Base-by-base conservation (phyloP, 306 rosid species). In the Ormosia emarginata region DNA sequence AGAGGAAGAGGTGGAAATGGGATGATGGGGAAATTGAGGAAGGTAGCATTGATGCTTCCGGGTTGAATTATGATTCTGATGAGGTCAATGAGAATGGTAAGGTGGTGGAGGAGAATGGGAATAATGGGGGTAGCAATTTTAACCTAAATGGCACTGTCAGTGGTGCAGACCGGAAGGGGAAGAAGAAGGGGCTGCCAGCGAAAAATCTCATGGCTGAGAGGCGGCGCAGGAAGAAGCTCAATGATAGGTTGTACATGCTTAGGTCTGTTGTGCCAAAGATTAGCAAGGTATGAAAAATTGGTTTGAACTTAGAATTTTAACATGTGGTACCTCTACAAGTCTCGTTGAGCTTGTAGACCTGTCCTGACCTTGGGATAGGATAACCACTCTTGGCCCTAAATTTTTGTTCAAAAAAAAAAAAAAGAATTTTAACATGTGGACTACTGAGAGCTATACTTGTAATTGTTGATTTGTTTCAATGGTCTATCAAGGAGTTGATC, bases 191-290 rank as follows among this genome's bases (percentile, higher is more conserved):
- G 15, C 8, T 91, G 17, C 99, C 99, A 0, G 97, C 99, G 0
- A 95, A 95, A 73, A 95, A 95, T 87, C 91, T 95, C 69, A 95
- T 95, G 99, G 99, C 99, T 0, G 99, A 96, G 91, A 89, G 99
- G 83, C 92, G 99, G 50, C 93, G 99, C 5, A 79, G 99, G 85
- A 93, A 96, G 97, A 96, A 93, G 79, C 97, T 96, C 43, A 96
- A 96, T 82, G 99, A 96, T 81, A 87, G 99, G 84, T 88, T 96
- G 78, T 96, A 96, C 82, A 92, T 96, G 97, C 97, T 96, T 62
- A 88, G 99, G 88, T 96, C 99, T 44, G 97, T 96, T 63, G 99
- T 96, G 62, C 99, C 99, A 1, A 96, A 96, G 79, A 96, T 96
- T 73, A 96, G 99, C 90, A 96, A 96, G 95, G 99, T 96, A 88